A percentile compares a stretch with the other conserved stretches of the same genome.
phyloP scores from a whole-genome alignment of 2,329 filamentous ascomycete genomes.

The Colletotrichum navitas region DNA sequence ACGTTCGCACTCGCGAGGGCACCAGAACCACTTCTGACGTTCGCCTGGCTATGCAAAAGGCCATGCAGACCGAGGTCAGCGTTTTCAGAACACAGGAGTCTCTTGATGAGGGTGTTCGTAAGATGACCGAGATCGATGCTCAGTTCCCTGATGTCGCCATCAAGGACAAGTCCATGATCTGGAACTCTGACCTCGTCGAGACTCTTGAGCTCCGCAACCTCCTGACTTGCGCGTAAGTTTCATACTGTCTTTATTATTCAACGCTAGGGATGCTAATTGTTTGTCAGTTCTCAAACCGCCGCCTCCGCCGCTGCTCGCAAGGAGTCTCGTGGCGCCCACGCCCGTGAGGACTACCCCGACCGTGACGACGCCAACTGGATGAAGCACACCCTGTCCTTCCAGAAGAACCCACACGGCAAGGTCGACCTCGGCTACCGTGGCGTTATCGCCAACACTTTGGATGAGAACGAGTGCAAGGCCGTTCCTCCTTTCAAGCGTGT shows the following conservation, averaged over 20 bases:
- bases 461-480: constrained; percentile 95
- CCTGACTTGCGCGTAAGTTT: constrained; percentile 93
- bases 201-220: constrained; percentile 95
- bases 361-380: constrained; percentile 98
- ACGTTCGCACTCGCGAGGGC: constrained; percentile 85
- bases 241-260: neutral
- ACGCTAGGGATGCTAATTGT: constrained; percentile 17
- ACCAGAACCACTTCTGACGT: constrained; percentile 91
- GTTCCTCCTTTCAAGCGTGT: constrained; percentile 97
- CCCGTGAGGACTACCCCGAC: constrained; percentile 95
- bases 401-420: constrained; percentile 90
- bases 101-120: constrained; percentile 91
- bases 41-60: constrained; percentile 94
- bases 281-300: constrained; percentile 84
- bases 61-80: constrained; percentile 96
- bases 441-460: constrained; percentile 86
- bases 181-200: constrained; percentile 98
- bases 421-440: constrained; percentile 88
- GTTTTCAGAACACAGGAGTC: constrained; percentile 97
- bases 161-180: constrained; percentile 99
- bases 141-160: constrained; percentile 87
- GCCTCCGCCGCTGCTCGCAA: constrained; percentile 91
- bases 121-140: constrained; percentile 86
- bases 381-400: constrained; percentile 98
- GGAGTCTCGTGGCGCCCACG: constrained; percentile 97